Percentiles rank a stretch among this genome's conserved stretches.
phyloP scores from a whole-genome alignment of 805 yeast genomes.

The Zygotorulaspora danielsina region DNA sequence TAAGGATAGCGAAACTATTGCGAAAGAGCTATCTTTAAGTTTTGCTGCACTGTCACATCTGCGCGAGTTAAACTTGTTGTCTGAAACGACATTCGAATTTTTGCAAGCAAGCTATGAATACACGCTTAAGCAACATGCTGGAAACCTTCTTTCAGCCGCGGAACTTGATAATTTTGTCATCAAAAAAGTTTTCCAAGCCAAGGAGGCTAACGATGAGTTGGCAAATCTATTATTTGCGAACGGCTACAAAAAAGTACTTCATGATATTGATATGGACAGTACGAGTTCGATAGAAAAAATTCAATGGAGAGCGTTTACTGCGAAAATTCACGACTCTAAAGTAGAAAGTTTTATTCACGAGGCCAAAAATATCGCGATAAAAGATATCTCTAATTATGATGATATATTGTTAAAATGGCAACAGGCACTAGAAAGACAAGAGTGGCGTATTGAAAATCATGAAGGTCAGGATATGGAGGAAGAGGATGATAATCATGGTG shows the following conservation, averaged over 20 bases:
- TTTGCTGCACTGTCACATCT: conserved; percentile 27
- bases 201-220: conserved; percentile 32
- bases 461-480: conserved; percentile 44
- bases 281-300: conserved; percentile 42
- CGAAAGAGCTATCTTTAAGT: conserved; percentile 23
- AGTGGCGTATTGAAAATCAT: conserved; percentile 43
- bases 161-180: conserved; percentile 27
- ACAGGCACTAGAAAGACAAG: conserved; percentile 59
- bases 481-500: conserved; percentile 38
- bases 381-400: conserved; percentile 51
- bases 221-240: conserved; percentile 37
- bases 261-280: conserved; percentile 14
- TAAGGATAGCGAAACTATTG: conserved; percentile 23
- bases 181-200: conserved; percentile 14
- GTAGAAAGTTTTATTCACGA: conserved; percentile 56
- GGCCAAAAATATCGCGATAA: conserved; percentile 34
- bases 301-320: conserved; percentile 58
- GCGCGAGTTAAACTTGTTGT: conserved; percentile 15
- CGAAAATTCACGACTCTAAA: conserved; percentile 64
- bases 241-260: conserved; percentile 33
- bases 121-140: conserved; percentile 29
- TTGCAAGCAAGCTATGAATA: conserved; percentile 29
- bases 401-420: conserved; percentile 59
- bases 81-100: conserved; percentile 20
- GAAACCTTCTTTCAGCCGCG: conserved; percentile 19